Evolutionary conservation across 768 basidiomycete species (phyloP).

Genomic region (Boletus rubescentipes): DNA sequence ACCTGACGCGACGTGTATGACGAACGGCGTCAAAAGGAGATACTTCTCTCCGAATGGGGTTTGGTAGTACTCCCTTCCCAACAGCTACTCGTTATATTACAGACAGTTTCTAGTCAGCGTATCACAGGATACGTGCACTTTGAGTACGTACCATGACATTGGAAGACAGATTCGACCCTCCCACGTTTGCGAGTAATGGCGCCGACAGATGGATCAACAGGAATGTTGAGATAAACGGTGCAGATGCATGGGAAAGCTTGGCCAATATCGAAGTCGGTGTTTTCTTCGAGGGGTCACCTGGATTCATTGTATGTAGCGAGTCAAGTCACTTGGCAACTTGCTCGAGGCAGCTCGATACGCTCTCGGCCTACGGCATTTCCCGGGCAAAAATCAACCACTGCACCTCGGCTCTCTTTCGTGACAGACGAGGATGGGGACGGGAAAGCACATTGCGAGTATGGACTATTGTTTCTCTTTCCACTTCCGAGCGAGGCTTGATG

Average conservation of each 20-base stretch:
- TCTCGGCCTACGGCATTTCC: too few relatives aligned
- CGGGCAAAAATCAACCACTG: too few relatives aligned
- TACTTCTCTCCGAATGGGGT: conserved; percentile 64
- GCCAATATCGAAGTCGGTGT: conserved; percentile 41
- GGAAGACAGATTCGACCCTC: conserved; percentile 66
- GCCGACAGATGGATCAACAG: conserved; percentile 74
- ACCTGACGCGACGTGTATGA: conserved; percentile 59
- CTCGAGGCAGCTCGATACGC: too few relatives aligned
- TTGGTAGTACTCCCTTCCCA: conserved; percentile 88
- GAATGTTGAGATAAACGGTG: conserved; percentile 78
- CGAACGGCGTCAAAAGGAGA: conserved; percentile 67
- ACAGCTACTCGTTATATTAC: conserved; percentile 45
- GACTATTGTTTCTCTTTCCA: too few relatives aligned
- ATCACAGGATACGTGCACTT: background rate
- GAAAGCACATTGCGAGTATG: too few relatives aligned
- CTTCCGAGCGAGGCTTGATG: too few relatives aligned
- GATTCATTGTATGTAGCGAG: background rate
- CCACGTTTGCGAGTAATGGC: conserved; percentile 68
- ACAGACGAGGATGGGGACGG: too few relatives aligned
- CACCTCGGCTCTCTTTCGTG: too few relatives aligned
- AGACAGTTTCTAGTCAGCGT: background rate
- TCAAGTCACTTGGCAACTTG: too few relatives aligned
- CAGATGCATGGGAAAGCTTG: conserved; percentile 60
- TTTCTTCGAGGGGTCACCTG: conserved; percentile 1
- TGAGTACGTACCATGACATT: conserved; percentile 62